Conservation (phyloP, 2,329 filamentous ascomycete species). For the Ramichloridium luteum region DNA sequence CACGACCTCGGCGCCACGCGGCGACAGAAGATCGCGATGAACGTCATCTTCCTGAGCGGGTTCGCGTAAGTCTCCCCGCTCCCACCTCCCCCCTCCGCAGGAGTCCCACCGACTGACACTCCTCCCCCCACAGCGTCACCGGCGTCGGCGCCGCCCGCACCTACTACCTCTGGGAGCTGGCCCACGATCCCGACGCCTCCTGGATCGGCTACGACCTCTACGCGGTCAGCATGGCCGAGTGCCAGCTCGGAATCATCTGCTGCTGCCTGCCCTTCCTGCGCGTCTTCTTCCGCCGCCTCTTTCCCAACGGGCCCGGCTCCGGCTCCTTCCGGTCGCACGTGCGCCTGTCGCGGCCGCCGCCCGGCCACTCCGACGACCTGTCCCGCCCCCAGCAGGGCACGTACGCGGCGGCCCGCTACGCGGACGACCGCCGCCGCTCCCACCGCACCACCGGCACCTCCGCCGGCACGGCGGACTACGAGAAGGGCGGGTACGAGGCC, state of each 20-base stretch:
- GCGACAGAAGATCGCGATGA: slow-evolving; percentile 32
- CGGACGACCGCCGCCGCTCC: too few relatives aligned
- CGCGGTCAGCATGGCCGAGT: slow-evolving; percentile 18
- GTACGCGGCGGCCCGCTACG: too few relatives aligned
- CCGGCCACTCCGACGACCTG: too few relatives aligned
- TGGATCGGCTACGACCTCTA: slow-evolving; percentile 19
- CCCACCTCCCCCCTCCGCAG: background rate
- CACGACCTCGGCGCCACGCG: slow-evolving; percentile 30
- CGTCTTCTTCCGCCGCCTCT: slow-evolving; percentile 19
- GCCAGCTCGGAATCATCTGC: slow-evolving; percentile 22
- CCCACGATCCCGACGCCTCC: slow-evolving; percentile 12
- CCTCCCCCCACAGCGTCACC: slow-evolving; percentile 11
- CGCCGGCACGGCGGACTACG: too few relatives aligned
- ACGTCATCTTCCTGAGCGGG: slow-evolving; percentile 24
- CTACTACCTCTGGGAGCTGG: slow-evolving; percentile 15
- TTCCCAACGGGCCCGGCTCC: slow-evolving; percentile 13
- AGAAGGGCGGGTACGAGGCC: too few relatives aligned
- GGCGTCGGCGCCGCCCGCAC: slow-evolving; percentile 15
- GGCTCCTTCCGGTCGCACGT: too few relatives aligned
- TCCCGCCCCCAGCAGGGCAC: too few relatives aligned
- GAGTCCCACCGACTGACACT: slow-evolving; percentile 1
- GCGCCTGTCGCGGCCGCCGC: too few relatives aligned
- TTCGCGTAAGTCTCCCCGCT: slow-evolving; percentile 1
- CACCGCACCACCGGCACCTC: too few relatives aligned
- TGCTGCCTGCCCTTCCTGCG: slow-evolving; percentile 20